Evolutionary conservation across 177 flowering plant genomes (phyloP).

Genomic region (Tripterygium wilfordii): DNA sequence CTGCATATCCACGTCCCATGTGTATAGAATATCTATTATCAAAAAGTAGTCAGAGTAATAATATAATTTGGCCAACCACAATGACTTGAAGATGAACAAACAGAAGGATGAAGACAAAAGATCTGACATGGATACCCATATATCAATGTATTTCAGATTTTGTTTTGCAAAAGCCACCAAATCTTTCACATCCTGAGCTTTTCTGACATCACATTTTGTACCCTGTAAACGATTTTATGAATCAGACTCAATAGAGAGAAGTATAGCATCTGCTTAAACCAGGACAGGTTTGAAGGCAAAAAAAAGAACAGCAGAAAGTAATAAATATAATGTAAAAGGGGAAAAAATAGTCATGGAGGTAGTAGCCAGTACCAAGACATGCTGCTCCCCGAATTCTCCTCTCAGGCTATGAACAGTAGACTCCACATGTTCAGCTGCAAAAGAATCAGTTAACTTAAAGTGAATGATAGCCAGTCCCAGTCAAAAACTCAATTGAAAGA

Average conservation of each 20-base stretch:
- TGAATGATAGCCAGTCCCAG: background rate
- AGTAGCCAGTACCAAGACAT: conserved; percentile 93
- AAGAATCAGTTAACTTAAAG: background rate
- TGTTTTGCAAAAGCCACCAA: conserved; percentile 63
- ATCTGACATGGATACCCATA: conserved; percentile 59
- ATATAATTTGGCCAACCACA: no score
- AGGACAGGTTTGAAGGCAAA: background rate
- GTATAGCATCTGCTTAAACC: background rate
- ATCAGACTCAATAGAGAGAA: conserved; percentile 2
- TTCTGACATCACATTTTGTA: conserved; percentile 75
- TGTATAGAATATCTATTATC: no score
- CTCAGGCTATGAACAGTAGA: conserved; percentile 53
- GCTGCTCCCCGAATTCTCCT: conserved; percentile 78
- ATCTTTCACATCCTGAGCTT: conserved; percentile 65
- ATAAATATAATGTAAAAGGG: background rate
- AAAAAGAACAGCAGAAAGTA: background rate
- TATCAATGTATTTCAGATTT: conserved; percentile 66
- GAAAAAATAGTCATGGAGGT: conserved; percentile 22
- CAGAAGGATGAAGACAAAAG: background rate
- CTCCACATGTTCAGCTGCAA: conserved; percentile 71
- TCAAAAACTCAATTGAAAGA: no score
- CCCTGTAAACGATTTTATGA: conserved; percentile 43
- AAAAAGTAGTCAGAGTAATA: no score
- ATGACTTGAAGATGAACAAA: background rate
- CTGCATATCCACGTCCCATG: no score